These are phyloP conservation scores for Porpolomopsis calyptriformis DNA, from an alignment of 768 basidiomycete genomes.

Conservation along the genomic window DNA sequence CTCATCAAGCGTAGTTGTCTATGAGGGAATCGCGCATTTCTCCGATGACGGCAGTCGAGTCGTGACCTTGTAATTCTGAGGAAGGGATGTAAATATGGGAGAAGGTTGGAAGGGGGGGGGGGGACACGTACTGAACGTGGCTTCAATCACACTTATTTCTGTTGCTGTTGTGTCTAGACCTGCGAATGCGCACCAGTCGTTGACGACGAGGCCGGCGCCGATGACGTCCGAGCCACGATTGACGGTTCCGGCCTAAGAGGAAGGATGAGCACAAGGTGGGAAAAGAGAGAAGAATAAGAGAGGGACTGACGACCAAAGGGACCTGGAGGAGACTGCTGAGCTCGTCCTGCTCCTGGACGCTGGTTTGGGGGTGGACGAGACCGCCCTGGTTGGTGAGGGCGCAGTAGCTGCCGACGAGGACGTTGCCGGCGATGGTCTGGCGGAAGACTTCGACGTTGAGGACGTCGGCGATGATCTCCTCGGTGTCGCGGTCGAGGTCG, in stretches of 20 bases:
- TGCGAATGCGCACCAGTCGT: slow-evolving; percentile 99
- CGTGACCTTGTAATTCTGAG: slow-evolving; percentile 77
- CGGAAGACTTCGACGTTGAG: slow-evolving; percentile 98
- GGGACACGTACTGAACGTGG: slow-evolving; percentile 76
- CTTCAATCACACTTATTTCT: slow-evolving; percentile 96
- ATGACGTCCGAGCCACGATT: slow-evolving; percentile 98
- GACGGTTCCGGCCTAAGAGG: slow-evolving; percentile 81
- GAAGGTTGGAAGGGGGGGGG: slow-evolving; percentile 5
- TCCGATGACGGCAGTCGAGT: slow-evolving; percentile 70
- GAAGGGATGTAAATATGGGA: neutral
- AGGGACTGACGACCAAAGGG: slow-evolving; percentile 73
- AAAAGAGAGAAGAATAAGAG: slow-evolving; percentile 2
- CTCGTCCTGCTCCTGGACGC: slow-evolving; percentile 95
- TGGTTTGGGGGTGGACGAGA: slow-evolving; percentile 95
- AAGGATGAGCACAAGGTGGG: neutral
- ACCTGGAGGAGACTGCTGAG: slow-evolving; percentile 88
- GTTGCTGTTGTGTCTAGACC: slow-evolving; percentile 99
- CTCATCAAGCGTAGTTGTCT: slow-evolving; percentile 79
- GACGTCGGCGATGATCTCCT: slow-evolving; percentile 99
- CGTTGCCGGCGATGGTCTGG: slow-evolving; percentile 94
- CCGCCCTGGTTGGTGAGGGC: slow-evolving; percentile 95
- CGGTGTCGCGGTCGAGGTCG: slow-evolving; percentile 95
- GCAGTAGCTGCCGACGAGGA: slow-evolving; percentile 93
- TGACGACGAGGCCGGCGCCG: slow-evolving; percentile 94
- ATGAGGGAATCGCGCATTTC: slow-evolving; percentile 89